Evolutionary conservation across 129 eudicot species (phyloP).

Genomic region (Sambucus nigra): DNA sequence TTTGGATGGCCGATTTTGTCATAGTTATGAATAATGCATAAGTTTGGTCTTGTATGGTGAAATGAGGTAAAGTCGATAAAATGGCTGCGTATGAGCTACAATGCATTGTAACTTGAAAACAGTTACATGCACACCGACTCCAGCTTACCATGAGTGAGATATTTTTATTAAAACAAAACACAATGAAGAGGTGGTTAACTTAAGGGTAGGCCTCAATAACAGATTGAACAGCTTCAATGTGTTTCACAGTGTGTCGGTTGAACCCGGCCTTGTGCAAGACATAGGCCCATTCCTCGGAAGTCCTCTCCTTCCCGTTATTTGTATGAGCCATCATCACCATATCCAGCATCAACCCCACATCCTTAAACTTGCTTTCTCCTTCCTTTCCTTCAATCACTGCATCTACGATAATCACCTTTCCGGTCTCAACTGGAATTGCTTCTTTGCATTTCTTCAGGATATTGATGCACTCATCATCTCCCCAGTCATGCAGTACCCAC

Average conservation of each 20-base stretch:
- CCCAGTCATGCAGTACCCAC: constrained; percentile 69
- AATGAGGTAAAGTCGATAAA: too few species aligned
- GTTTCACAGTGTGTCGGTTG: constrained; percentile 24
- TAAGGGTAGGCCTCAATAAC: constrained; percentile 51
- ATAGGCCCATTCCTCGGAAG: constrained; percentile 35
- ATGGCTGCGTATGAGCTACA: too few species aligned
- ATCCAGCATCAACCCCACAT: constrained; percentile 42
- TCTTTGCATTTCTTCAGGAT: constrained; percentile 40
- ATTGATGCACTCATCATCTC: constrained; percentile 50
- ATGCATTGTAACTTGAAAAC: too few species aligned
- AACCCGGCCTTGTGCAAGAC: constrained; percentile 42
- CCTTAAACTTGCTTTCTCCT: constrained; percentile 23
- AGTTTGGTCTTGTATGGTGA: too few species aligned
- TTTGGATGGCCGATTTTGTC: too few species aligned
- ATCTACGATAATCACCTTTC: constrained; percentile 52
- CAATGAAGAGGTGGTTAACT: neutral
- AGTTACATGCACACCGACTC: neutral
- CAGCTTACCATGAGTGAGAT: neutral
- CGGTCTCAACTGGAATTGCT: constrained; percentile 32
- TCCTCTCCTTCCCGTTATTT: constrained; percentile 42
- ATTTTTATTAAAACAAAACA: neutral
- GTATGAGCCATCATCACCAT: constrained; percentile 69
- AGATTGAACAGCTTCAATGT: constrained; percentile 29
- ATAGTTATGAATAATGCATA: too few species aligned
- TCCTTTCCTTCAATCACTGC: constrained; percentile 20